Evolutionary conservation across 2,329 filamentous ascomycete genomes (phyloP), one percentile per base, ranked within the genome.

Genomic region (Fusarium paranaense): DNA sequence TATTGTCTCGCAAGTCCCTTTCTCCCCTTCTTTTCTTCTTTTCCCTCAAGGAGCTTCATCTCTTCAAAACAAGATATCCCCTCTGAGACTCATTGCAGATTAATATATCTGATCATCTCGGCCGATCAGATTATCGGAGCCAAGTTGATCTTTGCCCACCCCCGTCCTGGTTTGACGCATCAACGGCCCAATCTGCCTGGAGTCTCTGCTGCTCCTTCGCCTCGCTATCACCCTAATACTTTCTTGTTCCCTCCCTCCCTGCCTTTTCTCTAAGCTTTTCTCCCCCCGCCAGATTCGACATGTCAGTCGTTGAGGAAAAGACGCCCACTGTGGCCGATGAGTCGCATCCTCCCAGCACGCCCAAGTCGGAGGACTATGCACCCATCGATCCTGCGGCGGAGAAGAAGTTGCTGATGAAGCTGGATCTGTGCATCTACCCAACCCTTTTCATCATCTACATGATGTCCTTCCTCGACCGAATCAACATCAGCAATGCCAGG

Each of bases 401-500:
- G 76, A 76, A 78, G 14, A 80, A 75, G 50, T 80, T 86, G 3
- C 67, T 85, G 16, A 74, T 75, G 69, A 87, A 86, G 79, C 81
- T 85, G 35, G 85, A 87, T 70, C 70, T 83, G 5, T 78, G 79
- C 66, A 79, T 86, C 63, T 83, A 81, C 52, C 85, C 85, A 2
- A 79, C 83, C 33, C 79, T 86, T 22, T 85, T 84, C 59, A 47
- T 85, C 61, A 79, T 86, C 56, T 85, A 84, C 72, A 79, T 83
- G 67, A 80, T 86, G 78, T 83, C 83, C 9, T 85, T 85, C 65
- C 76, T 86, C 22, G 85, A 86, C 56, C 82, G 85, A 37, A 84
- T 81, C 71, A 86, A 87, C 71, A 86, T 87, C 64, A 83, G 84
- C 78, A 87, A 88, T 78, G 85, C 85, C 10, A 79, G 81, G 58